These are phyloP conservation scores for Oryza glaberrima DNA, from an alignment of 176 grass and related monocot species.

Conservation along the genomic window DNA sequence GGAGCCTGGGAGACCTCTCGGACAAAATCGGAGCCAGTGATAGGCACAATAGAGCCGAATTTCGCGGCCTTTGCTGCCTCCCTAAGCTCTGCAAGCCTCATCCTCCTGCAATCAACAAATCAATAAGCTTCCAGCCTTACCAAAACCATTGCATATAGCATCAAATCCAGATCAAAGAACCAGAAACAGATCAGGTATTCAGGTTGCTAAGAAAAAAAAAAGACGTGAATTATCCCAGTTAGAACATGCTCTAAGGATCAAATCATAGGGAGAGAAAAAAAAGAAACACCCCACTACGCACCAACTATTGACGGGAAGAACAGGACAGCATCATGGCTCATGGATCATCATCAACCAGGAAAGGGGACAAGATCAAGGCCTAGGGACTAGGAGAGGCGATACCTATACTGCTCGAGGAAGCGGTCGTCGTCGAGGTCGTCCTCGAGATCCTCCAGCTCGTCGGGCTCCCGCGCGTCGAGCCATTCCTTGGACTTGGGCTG, in stretches of 20 bases:
- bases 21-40: slow-evolving; percentile 88
- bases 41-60: slow-evolving; percentile 68
- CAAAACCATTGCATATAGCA: slow-evolving; percentile 6
- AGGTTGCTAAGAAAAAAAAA: slow-evolving; percentile 4
- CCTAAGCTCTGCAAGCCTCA: slow-evolving; percentile 84
- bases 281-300: background rate
- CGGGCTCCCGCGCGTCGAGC: slow-evolving; percentile 71
- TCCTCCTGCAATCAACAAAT: slow-evolving; percentile 59
- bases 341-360: slow-evolving; percentile 37
- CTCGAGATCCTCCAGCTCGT: slow-evolving; percentile 94
- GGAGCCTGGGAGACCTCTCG: slow-evolving; percentile 91
- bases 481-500: slow-evolving; percentile 79
- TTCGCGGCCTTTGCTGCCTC: slow-evolving; percentile 64
- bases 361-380: background rate
- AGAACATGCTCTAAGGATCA: background rate
- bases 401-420: slow-evolving; percentile 98
- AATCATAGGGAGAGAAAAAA: background rate
- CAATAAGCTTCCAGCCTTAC: background rate
- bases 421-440: slow-evolving; percentile 91
- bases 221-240: background rate
- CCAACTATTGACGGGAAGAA: background rate
- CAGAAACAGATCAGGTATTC: background rate
- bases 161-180: slow-evolving; percentile 19
- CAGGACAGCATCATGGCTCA: slow-evolving; percentile 2
- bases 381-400: background rate